phyloP scores from a whole-genome alignment of 1,284 basidiomycete genomes.

The Microbotryum violaceum region DNA sequence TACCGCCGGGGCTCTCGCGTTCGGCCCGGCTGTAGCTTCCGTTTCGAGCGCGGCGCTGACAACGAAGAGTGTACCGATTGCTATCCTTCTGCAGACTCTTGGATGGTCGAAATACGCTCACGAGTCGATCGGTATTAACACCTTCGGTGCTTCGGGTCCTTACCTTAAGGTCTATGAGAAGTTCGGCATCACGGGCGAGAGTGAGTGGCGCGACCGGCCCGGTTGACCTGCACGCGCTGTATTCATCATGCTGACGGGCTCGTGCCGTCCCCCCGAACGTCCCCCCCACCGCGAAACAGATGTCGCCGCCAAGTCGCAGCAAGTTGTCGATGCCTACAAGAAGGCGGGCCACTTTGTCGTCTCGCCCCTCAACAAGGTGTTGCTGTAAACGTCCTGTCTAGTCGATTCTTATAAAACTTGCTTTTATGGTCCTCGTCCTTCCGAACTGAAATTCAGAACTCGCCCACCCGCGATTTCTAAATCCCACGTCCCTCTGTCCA shows the following conservation, averaged over 20 bases:
- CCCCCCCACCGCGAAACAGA: conserved; percentile 46
- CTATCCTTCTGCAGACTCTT: conserved; percentile 48
- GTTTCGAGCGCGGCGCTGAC: background rate
- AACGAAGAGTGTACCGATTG: background rate
- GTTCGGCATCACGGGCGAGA: conserved; percentile 73
- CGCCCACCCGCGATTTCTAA: too few relatives aligned
- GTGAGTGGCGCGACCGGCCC: conserved; percentile 39
- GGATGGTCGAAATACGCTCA: conserved; percentile 84
- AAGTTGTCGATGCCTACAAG: conserved; percentile 81
- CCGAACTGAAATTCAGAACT: too few relatives aligned
- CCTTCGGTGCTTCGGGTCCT: conserved; percentile 83
- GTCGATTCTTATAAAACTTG: too few relatives aligned
- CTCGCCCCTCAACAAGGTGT: conserved; percentile 56
- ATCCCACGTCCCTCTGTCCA: too few relatives aligned
- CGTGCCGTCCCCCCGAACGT: conserved; percentile 16
- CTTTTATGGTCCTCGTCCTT: too few relatives aligned
- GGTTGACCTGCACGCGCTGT: too few relatives aligned
- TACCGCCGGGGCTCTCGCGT: conserved; percentile 37
- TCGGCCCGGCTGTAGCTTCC: conserved; percentile 8
- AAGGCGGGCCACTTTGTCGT: conserved; percentile 44
- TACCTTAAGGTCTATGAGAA: conserved; percentile 52
- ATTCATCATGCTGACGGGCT: conserved; percentile 1
- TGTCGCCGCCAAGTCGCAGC: conserved; percentile 71
- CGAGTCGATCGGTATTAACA: conserved; percentile 70
- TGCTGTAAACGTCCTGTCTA: background rate